Percentiles rank a stretch among this genome's conserved stretches.
phyloP scores from a whole-genome alignment of 1,284 basidiomycete species.

The Pisolithus thermaeus region DNA sequence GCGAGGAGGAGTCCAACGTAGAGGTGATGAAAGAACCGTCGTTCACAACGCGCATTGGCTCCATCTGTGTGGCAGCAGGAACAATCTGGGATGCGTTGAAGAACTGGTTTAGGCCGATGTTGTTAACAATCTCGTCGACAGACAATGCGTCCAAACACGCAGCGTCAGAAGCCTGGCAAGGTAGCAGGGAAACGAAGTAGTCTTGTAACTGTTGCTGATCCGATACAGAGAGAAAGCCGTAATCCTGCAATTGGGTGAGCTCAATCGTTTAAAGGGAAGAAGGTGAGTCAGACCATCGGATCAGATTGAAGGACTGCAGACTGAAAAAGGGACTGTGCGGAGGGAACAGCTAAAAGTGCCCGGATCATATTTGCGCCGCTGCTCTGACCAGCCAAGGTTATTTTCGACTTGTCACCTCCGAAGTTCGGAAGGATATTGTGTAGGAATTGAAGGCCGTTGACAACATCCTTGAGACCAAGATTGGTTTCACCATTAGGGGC shows the following conservation, averaged over 20 bases:
- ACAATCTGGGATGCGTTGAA: conserved; percentile 38
- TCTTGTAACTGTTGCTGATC: conserved; percentile 53
- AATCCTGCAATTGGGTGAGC: conserved; percentile 43
- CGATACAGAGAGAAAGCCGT: conserved; percentile 55
- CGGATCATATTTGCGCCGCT: conserved; percentile 80
- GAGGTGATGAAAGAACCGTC: conserved; percentile 56
- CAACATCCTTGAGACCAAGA: conserved; percentile 65
- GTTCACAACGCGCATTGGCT: conserved; percentile 58
- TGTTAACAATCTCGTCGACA: conserved; percentile 45
- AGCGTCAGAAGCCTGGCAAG: conserved; percentile 41
- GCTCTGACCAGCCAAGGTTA: conserved; percentile 87
- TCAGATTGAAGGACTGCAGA: conserved; percentile 81
- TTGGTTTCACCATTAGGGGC: conserved; percentile 65
- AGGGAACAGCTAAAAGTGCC: conserved; percentile 62
- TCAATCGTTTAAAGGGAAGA: neutral
- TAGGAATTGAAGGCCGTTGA: conserved; percentile 66
- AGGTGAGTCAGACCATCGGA: conserved; percentile 57
- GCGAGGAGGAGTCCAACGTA: conserved; percentile 49
- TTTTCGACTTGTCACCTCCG: conserved; percentile 57
- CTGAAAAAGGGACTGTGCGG: conserved; percentile 60
- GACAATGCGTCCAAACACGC: conserved; percentile 50
- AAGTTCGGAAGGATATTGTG: conserved; percentile 57
- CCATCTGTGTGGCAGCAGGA: conserved; percentile 44
- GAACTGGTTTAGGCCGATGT: conserved; percentile 39
- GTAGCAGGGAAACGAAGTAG: conserved; percentile 45